A percentile compares a stretch with the other conserved stretches of the same genome.
Conservation (phyloP, 1,139 yeast genomes). For the Martiniozyma asiatica region DNA sequence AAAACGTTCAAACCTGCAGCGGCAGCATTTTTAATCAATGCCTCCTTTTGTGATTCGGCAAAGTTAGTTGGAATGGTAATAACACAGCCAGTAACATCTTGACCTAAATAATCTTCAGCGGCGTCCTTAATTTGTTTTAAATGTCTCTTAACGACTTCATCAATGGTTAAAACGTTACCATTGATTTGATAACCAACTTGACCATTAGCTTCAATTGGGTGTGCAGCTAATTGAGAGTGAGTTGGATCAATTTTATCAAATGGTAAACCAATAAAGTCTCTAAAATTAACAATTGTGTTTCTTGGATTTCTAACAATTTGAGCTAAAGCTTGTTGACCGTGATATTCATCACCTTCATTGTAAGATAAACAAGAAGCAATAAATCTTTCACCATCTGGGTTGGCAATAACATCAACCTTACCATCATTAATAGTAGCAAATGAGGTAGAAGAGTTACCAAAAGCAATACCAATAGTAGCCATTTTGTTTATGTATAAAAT, state of each 20-base stretch:
- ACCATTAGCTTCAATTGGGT: constrained; percentile 63
- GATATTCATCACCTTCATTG: constrained; percentile 91
- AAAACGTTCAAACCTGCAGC: constrained; percentile 69
- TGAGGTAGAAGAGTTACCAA: constrained; percentile 93
- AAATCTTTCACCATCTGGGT: constrained; percentile 97
- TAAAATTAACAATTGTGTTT: constrained; percentile 81
- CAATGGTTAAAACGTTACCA: constrained; percentile 41
- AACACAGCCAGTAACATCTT: constrained; percentile 69
- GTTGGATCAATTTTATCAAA: constrained; percentile 60
- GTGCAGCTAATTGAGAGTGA: constrained; percentile 51
- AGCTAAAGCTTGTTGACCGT: constrained; percentile 91
- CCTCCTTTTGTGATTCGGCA: constrained; percentile 57
- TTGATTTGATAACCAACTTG: constrained; percentile 57
- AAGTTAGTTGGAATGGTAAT: constrained; percentile 88
- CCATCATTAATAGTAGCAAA: constrained; percentile 91
- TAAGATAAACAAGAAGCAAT: constrained; percentile 89
- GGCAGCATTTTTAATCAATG: constrained; percentile 48
- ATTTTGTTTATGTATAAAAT: constrained; percentile 14
- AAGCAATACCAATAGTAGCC: constrained; percentile 85
- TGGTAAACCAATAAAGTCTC: constrained; percentile 79
- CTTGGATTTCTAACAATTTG: constrained; percentile 85
- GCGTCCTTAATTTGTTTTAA: constrained; percentile 71
- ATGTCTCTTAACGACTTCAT: constrained; percentile 77
- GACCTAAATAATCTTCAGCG: constrained; percentile 88
- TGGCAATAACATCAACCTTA: constrained; percentile 92